phyloP scores from a whole-genome alignment of 495 filamentous ascomycete genomes.

The Penicillium simplicissimum region DNA sequence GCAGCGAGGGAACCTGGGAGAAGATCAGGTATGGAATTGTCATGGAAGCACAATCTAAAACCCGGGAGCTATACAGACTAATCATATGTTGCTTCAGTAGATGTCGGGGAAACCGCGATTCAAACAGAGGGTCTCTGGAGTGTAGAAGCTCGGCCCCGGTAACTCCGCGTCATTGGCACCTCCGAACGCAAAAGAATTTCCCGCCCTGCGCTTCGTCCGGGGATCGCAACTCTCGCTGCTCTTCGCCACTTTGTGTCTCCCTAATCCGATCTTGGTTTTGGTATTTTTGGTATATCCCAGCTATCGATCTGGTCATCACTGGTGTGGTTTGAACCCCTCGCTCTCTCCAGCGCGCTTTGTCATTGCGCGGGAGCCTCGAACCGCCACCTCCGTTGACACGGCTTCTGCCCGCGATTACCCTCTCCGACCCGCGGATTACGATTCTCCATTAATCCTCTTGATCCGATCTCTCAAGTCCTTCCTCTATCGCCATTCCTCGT shows the following conservation, averaged over 20 bases:
- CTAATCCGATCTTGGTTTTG: neutral
- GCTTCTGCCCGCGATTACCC: slow-evolving; percentile 4
- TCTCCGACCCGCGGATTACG: neutral
- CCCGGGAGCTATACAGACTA: neutral
- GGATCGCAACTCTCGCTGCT: slow-evolving; percentile 8
- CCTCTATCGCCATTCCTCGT: slow-evolving; percentile 43
- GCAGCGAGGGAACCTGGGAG: slow-evolving; percentile 40
- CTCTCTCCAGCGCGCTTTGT: slow-evolving; percentile 4
- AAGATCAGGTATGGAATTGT: neutral
- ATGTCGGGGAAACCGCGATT: neutral
- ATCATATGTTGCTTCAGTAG: neutral
- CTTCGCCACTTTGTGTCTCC: slow-evolving; percentile 8
- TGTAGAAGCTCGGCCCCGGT: slow-evolving; percentile 41
- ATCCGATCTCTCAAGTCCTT: neutral
- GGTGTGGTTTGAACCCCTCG: neutral
- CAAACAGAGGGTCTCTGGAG: slow-evolving; percentile 18
- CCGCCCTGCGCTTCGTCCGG: slow-evolving; percentile 30
- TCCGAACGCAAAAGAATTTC: slow-evolving; percentile 45
- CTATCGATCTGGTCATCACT: neutral
- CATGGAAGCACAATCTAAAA: neutral
- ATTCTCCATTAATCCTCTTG: neutral
- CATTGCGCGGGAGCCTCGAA: slow-evolving; percentile 5
- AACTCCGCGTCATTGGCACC: slow-evolving; percentile 45
- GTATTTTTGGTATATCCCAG: neutral
- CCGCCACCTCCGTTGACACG: slow-evolving; percentile 14